phyloP scores from a whole-genome alignment of 2,329 filamentous ascomycete genomes.

The Annulohypoxylon truncatum region DNA sequence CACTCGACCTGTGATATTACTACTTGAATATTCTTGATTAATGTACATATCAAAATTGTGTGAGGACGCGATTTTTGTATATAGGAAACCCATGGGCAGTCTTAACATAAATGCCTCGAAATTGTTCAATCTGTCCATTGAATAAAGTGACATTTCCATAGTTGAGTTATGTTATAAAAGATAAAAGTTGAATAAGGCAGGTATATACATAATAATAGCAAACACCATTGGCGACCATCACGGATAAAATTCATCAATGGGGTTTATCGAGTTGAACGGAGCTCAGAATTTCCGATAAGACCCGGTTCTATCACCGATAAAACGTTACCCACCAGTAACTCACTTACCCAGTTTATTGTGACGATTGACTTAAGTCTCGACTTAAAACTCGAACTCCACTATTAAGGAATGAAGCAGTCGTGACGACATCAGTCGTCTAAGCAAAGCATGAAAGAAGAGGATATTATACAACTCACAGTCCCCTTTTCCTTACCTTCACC shows the following conservation, averaged over 20 bases:
- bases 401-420: slow-evolving; percentile 14
- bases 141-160: not conserved
- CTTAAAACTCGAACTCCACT: slow-evolving; percentile 6
- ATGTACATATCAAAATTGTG: not conserved
- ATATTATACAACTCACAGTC: not conserved
- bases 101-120: not conserved
- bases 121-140: not conserved
- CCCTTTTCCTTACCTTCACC: slow-evolving; percentile 5
- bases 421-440: slow-evolving; percentile 17
- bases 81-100: not conserved
- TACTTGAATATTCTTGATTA: not conserved
- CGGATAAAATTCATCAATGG: slow-evolving; percentile 8
- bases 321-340: not conserved
- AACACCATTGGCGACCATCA: not conserved
- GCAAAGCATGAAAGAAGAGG: slow-evolving; percentile 25
- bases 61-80: not conserved
- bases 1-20: slow-evolving; percentile 36
- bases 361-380: slow-evolving; percentile 5
- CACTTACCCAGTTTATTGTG: slow-evolving; percentile 18
- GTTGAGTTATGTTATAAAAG: not conserved
- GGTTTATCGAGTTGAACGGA: slow-evolving; percentile 10
- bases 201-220: not conserved
- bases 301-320: slow-evolving; percentile 22
- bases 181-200: too few relatives aligned
- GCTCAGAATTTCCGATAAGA: slow-evolving; percentile 37